Base-by-base conservation (phyloP, 176 grass and related monocot genomes). In the Areca catechu region DNA sequence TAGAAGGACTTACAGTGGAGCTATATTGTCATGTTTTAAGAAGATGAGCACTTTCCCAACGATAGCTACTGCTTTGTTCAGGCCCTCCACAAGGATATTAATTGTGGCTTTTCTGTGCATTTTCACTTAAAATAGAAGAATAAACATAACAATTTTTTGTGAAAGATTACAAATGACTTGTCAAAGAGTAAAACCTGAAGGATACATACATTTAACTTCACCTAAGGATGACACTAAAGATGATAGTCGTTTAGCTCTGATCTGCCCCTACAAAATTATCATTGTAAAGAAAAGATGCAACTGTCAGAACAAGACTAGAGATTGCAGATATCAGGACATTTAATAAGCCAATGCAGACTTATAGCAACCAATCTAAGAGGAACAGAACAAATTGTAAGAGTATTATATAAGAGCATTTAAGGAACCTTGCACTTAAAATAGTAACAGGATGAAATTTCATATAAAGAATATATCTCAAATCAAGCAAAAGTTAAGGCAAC, bases 1-100 rank as follows among this genome's bases (percentile, higher is more conserved):
- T 49, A 49, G 29, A 51, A 53, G 5, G 63, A 88, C 92, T 82
- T 71, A 97, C 92, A 97, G 60, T 37, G 92, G 92, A 69, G 86
- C 74, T 81, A 84, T 63, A 66, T 85, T 77, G 17, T 90, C 86
- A 19, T 90, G 80, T 25, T 69, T 90, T 72, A 97, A 79, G 25
- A 80, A 88, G 63, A 79, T 80, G 70, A 97, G 24, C 25, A 90
- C 75, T 77, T 90, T 90, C 20, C 76, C 83, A 50, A 69, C 43
- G 75, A 97, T 64, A 56, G 71, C 80, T 65, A 81, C 61, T 3
- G 50, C 60, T 54, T 79, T 90, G 68, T 97, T 97, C 57, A 88
- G 66, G 66, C 92, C 92, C 51, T 82, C 86, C 25, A 78, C 82
- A 67, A 97, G 62, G 51, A 54, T 61, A 72, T 61, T 61, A 58